Base-by-base conservation (phyloP, 2,329 filamentous ascomycete genomes). In the Cladorrhinum sp. region DNA sequence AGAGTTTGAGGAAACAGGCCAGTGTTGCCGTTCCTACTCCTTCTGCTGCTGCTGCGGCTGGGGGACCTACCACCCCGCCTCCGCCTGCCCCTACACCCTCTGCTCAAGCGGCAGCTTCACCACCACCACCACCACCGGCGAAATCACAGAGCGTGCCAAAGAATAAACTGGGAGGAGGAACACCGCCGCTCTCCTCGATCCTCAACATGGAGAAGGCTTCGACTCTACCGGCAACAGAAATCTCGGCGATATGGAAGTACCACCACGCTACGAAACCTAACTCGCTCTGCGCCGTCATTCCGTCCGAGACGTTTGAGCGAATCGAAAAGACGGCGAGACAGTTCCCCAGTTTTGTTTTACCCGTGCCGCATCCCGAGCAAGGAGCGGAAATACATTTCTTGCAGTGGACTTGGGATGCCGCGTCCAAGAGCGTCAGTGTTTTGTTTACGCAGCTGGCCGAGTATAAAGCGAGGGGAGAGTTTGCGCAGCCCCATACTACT, bases 381-480 rank as follows among this genome's bases (percentile, higher is more conserved):
- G 91, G 91, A 55, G 91, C 92, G 51, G 95, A 98, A 75, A 92
- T 99, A 50, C 95, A 99, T 76, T 96, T 96, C 75, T 77, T 99
- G 64, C 93, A 99, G 76, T 99, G 96, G 92, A 90, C 90, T 0
- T 97, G 96, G 75, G 93, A 96, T 62, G 77, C 75, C 22, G 78
- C 78, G 59, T 83, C 81, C 18, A 77, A 82, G 62, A 88, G 86
- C 2, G 85, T 84, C 61, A 91, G 89, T 0, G 88, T 98, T 5
- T 86, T 99, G 32, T 98, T 99, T 77, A 99, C 95, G 0, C 90
- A 95, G 71, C 82, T 99, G 29, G 93, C 91, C 16, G 92, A 97
- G 73, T 99, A 90, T 79, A 97, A 98, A 80, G 78, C 91, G 60
- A 84, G 93, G 55, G 93, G 93, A 55, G 91, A 96, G 74, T 99